Evolutionary conservation across 345 rosid genomes (phyloP), one percentile per base, ranked within the genome.

Genomic region (Ricinus communis): DNA sequence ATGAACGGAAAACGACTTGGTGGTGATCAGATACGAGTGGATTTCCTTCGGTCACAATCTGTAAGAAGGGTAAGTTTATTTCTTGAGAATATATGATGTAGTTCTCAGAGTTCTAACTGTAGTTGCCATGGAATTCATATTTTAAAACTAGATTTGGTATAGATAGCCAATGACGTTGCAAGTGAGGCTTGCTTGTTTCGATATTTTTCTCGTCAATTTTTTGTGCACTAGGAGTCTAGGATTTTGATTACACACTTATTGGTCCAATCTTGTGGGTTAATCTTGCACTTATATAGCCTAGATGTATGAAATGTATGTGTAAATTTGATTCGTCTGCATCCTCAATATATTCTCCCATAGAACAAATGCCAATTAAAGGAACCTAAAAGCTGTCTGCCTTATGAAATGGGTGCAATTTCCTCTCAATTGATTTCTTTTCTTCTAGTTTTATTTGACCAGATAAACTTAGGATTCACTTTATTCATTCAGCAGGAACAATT

Each of bases 1-100:
- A 79, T 95, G 90, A 90, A 87, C 56, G 96, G 96, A 19, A 89
- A 79, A 84, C 87, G 83, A 65, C 74, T 92, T 40, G 97, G 93
- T 60, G 90, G 93, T 57, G 96, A 91, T 5, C 88, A 79, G 76
- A 78, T 95, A 74, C 97, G 97, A 36, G 99, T 95, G 14, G 99
- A 95, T 80, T 95, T 83, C 70, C 87, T 95, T 54, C 89, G 97
- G 14, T 89, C 91, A 50, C 93, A 85, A 47, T 82, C 84, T 25
- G 70, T 84, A 33, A 85, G 86, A 83, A 89, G 88, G 87, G 99
- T 95, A 83, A 87, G 96, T 79, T 53, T 18, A 38, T 40, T 15
- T 66, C 28, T 67, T 2, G 16, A 36, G 47, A 66, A 56, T 68
- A 40, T 36, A 0, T 47, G 24, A 5, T 68, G 30, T 68, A 22